A percentile compares a stretch with the other conserved stretches of the same genome.
phyloP scores from a whole-genome alignment of 176 grass and related monocot genomes.

The Zoysia pacifica region DNA sequence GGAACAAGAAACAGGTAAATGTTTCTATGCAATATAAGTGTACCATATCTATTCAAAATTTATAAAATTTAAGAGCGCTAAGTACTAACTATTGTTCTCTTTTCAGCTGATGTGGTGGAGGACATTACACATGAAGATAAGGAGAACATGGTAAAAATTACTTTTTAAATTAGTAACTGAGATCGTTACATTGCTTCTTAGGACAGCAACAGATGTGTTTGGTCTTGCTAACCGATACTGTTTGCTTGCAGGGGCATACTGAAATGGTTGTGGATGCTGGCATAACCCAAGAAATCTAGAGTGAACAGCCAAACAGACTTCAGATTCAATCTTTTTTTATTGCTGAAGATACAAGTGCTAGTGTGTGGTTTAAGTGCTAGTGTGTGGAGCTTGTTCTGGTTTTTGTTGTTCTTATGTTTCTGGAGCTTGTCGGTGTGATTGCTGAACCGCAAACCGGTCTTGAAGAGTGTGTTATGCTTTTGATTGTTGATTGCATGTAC shows the following conservation, averaged over 20 bases:
- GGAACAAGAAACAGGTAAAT: slow-evolving; percentile 59
- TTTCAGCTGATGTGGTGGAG: slow-evolving; percentile 48
- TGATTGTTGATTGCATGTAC: slow-evolving; percentile 37
- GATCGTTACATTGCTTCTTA: neutral
- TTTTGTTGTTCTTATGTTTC: slow-evolving; percentile 37
- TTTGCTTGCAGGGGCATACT: slow-evolving; percentile 49
- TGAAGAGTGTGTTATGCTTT: slow-evolving; percentile 27
- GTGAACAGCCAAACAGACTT: slow-evolving; percentile 30
- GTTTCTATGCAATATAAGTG: neutral
- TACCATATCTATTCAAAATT: neutral
- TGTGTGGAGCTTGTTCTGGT: slow-evolving; percentile 34
- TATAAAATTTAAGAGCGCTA: neutral
- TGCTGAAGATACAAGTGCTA: slow-evolving; percentile 66
- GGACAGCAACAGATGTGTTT: neutral
- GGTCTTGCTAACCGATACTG: neutral
- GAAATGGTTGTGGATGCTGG: slow-evolving; percentile 38
- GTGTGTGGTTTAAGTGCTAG: neutral
- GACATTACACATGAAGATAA: slow-evolving; percentile 61
- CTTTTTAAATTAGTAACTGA: neutral
- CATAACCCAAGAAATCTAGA: slow-evolving; percentile 51
- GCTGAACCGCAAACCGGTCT: neutral
- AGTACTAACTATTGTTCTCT: slow-evolving; percentile 15
- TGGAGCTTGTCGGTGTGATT: slow-evolving; percentile 19
- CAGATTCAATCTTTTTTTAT: slow-evolving; percentile 66
- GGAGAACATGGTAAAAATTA: slow-evolving; percentile 76